Evolutionary conservation across 257 asterid genomes (phyloP), one percentile per base, ranked within the genome.

Genomic region (Buddleja alternifolia): DNA sequence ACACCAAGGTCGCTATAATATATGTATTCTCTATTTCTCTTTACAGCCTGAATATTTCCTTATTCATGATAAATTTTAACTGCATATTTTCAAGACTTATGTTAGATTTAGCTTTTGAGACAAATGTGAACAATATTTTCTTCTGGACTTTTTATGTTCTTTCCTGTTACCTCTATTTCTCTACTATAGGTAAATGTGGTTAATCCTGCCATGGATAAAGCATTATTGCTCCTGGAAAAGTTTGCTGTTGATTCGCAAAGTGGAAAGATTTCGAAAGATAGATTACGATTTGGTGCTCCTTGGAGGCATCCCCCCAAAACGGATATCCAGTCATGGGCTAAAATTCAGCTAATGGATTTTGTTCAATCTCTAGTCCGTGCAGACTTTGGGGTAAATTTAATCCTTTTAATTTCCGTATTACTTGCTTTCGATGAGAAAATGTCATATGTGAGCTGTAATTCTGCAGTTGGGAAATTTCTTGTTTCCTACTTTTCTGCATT

Each of bases 151-250:
- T 29, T 14, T 29, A 24, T 34, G 64, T 39, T 54, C 48, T 67
- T 56, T 41, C 47, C 21, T 36, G 21, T 63, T 19, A 40, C 58
- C 47, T 6, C 60, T 55, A 19, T 68, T 73, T 63, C 44, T 53
- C 61, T 70, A 61, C 60, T 70, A 24, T 54, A 92, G 98, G 86
- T 86, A 60, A 90, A 81, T 57, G 99, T 87, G 73, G 95, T 93
- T 42, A 89, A 93, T 79, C 99, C 99, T 77, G 93, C 96, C 60
- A 88, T 93, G 93, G 95, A 88, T 64, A 86, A 76, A 80, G 96
- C 96, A 60, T 67, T 93, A 70, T 65, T 72, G 75, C 75, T 78
- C 66, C 57, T 90, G 77, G 91, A 88, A 77, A 82, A 87, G 70
- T 93, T 90, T 75, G 95, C 96, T 20, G 63, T 63, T 59, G 95